Conservation (phyloP, 1,284 basidiomycete species). For the Malassezia obtusa region DNA sequence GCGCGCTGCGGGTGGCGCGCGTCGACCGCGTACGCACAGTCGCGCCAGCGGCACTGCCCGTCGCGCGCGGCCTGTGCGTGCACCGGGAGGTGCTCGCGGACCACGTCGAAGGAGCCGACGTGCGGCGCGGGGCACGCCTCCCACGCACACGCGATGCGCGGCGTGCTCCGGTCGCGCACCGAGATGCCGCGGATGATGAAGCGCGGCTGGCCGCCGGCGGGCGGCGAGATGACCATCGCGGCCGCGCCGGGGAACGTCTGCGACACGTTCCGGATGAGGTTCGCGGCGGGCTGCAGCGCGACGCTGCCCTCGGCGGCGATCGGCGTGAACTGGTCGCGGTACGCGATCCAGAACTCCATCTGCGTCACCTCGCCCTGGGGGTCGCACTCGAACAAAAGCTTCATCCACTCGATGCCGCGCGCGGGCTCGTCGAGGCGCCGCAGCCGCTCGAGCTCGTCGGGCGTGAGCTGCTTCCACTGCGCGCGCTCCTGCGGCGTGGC, state of each 20-base stretch:
- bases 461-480: constrained; percentile 22
- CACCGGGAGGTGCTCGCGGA: constrained; percentile 25
- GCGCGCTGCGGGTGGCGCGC: constrained; percentile 4
- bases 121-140: constrained; percentile 24
- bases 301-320: constrained; percentile 52
- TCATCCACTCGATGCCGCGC: constrained; percentile 54
- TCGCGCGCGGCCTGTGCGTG: constrained; percentile 23
- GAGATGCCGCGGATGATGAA: constrained; percentile 72
- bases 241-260: constrained; percentile 66
- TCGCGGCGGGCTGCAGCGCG: constrained; percentile 64
- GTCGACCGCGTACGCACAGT: constrained; percentile 19
- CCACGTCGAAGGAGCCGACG: constrained; percentile 19
- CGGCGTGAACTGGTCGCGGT: constrained; percentile 57
- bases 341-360: constrained; percentile 79
- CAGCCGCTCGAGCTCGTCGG: constrained; percentile 20
- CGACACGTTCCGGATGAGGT: constrained; percentile 75
- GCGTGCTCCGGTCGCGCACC: constrained; percentile 19
- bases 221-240: constrained; percentile 67
- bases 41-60: constrained; percentile 31
- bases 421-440: constrained; percentile 29
- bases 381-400: constrained; percentile 62
- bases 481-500: constrained; percentile 20
- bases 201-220: constrained; percentile 53
- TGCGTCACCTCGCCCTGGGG: constrained; percentile 69
- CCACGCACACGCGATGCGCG: constrained; percentile 31